phyloP scores from a whole-genome alignment of 129 eudicot genomes.

The Flaveria ramosissima region DNA sequence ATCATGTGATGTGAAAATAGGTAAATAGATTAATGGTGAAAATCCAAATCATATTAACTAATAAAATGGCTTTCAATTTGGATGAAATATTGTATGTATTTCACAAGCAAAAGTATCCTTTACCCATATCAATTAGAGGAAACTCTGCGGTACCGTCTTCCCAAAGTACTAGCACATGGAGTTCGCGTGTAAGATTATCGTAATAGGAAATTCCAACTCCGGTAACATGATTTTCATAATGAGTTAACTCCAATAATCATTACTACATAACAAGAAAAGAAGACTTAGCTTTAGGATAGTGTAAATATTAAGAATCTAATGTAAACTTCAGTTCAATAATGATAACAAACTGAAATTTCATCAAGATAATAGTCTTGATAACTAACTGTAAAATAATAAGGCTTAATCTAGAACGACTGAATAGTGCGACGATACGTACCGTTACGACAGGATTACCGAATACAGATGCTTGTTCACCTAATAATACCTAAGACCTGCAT shows the following conservation, averaged over 20 bases:
- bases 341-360: neutral
- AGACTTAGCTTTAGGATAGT: no score
- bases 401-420: neutral
- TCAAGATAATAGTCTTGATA: neutral
- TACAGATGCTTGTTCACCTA: neutral
- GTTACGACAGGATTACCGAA: neutral
- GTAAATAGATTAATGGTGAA: neutral
- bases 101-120: constrained; percentile 9
- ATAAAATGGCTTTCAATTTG: neutral
- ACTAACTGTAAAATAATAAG: neutral
- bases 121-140: constrained; percentile 83
- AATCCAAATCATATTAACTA: neutral
- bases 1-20: neutral
- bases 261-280: no score
- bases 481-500: constrained; percentile 71
- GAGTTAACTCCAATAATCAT: neutral
- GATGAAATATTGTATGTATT: constrained; percentile 1
- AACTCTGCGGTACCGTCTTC: constrained; percentile 68
- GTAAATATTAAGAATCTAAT: no score
- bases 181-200: constrained; percentile 75
- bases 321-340: no score
- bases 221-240: constrained; percentile 25
- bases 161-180: constrained; percentile 81
- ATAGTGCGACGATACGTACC: neutral
- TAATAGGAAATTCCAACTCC: constrained; percentile 90